These are phyloP conservation scores for Pilasporangium apinafurcum DNA, from an alignment of 352 stramenopile species.

Conservation along the genomic window DNA sequence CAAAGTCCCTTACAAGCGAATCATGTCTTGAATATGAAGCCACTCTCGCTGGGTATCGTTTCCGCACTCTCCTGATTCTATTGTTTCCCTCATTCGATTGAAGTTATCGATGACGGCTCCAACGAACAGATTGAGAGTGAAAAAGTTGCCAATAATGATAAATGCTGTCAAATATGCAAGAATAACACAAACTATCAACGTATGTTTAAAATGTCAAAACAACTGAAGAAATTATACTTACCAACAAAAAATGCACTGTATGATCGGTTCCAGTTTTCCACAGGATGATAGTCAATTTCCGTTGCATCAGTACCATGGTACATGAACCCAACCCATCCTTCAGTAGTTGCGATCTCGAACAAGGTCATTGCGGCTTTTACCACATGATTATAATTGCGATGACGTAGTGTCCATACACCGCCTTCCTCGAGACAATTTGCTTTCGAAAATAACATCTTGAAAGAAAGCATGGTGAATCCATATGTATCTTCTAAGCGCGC, in stretches of 20 bases:
- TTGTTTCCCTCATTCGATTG: constrained; percentile 42
- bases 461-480: constrained; percentile 30
- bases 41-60: constrained; percentile 71
- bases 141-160: constrained; percentile 81
- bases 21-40: constrained; percentile 39
- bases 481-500: constrained; percentile 17
- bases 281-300: constrained; percentile 59
- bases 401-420: constrained; percentile 16
- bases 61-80: constrained; percentile 26
- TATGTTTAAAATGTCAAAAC: not conserved
- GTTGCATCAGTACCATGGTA: constrained; percentile 66
- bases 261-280: constrained; percentile 53
- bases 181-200: not conserved
- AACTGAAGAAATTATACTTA: constrained; percentile 4
- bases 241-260: constrained; percentile 76
- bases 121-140: constrained; percentile 87
- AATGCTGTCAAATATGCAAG: constrained; percentile 33
- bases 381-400: constrained; percentile 66
- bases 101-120: constrained; percentile 89
- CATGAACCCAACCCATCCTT: constrained; percentile 85
- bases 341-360: constrained; percentile 84
- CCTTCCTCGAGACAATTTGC: constrained; percentile 21
- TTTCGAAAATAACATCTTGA: constrained; percentile 32
- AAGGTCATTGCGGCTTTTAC: constrained; percentile 44
- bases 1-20: constrained; percentile 15